A percentile compares a stretch with the other conserved stretches of the same genome.
Conservation (phyloP, 306 rosid species). For the Vachellia pachyceras region DNA sequence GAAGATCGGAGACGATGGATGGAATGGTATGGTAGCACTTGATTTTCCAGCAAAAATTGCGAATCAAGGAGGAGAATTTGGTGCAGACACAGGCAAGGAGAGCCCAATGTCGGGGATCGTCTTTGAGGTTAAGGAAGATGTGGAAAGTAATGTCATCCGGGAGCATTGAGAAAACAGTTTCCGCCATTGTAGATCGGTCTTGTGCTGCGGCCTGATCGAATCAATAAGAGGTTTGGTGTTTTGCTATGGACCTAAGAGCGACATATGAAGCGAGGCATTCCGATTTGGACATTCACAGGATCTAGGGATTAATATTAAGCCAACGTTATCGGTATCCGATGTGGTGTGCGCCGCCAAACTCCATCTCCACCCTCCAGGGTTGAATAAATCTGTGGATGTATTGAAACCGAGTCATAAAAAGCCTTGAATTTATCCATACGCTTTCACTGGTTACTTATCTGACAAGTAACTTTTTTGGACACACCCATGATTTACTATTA, state of each 20-base stretch:
- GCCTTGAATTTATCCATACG: neutral
- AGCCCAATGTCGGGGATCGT: constrained; percentile 70
- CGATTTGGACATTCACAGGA: neutral
- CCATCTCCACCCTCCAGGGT: neutral
- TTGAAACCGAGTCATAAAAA: neutral
- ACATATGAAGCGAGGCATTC: neutral
- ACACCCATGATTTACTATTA: too few relatives aligned
- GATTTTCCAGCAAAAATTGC: constrained; percentile 65
- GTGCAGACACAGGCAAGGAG: constrained; percentile 66
- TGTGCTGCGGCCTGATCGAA: neutral
- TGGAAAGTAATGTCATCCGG: constrained; percentile 60
- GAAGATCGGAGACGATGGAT: constrained; percentile 60
- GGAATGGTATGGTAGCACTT: constrained; percentile 63
- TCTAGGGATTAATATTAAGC: neutral
- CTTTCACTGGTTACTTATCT: too few relatives aligned
- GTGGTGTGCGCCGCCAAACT: neutral
- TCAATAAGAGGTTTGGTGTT: neutral
- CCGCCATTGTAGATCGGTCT: constrained; percentile 29
- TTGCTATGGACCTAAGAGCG: neutral
- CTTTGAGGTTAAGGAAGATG: constrained; percentile 60
- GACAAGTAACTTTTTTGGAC: too few relatives aligned
- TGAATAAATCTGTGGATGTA: neutral
- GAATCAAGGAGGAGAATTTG: constrained; percentile 64
- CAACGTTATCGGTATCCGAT: neutral
- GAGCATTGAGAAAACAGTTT: constrained; percentile 46